Conservation (phyloP, 352 stramenopile species). For the Globisporangium viniferum region DNA sequence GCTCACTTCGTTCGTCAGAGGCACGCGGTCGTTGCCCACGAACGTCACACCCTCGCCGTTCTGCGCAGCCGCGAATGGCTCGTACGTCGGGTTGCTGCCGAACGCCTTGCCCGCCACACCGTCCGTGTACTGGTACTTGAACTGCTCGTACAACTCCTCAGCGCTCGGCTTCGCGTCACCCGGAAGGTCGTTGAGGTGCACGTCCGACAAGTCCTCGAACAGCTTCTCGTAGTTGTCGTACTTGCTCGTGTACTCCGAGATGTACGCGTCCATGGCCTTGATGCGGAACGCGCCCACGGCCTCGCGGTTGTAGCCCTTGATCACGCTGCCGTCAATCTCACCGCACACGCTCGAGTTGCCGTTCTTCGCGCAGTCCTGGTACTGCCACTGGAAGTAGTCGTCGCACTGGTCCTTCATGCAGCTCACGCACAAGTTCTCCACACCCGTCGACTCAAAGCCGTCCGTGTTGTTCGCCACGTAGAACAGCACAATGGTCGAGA, state of each 20-base stretch:
- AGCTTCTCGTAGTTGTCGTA: conserved; percentile 47
- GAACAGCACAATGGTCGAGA: conserved; percentile 69
- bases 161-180: conserved; percentile 37
- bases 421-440: conserved; percentile 60
- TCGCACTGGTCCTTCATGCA: conserved; percentile 62
- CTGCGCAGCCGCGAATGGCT: conserved; percentile 43
- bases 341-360: conserved; percentile 52
- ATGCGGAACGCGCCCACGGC: conserved; percentile 44
- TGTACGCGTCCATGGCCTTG: conserved; percentile 39
- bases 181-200: conserved; percentile 50
- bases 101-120: conserved; percentile 26
- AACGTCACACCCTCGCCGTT: conserved; percentile 44
- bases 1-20: conserved; percentile 57
- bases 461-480: conserved; percentile 53
- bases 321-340: conserved; percentile 56
- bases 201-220: conserved; percentile 54
- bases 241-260: conserved; percentile 36
- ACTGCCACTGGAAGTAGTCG: conserved; percentile 51
- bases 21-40: conserved; percentile 55
- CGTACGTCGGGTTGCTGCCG: conserved; percentile 23
- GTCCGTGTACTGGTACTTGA: conserved; percentile 55
- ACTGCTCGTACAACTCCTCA: conserved; percentile 52
- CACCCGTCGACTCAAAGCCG: conserved; percentile 45
- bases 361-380: conserved; percentile 44
- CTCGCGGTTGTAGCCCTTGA: conserved; percentile 27